These are phyloP conservation scores for Mycogone perniciosa DNA, from an alignment of 2,329 filamentous ascomycete genomes.

Conservation along the genomic window DNA sequence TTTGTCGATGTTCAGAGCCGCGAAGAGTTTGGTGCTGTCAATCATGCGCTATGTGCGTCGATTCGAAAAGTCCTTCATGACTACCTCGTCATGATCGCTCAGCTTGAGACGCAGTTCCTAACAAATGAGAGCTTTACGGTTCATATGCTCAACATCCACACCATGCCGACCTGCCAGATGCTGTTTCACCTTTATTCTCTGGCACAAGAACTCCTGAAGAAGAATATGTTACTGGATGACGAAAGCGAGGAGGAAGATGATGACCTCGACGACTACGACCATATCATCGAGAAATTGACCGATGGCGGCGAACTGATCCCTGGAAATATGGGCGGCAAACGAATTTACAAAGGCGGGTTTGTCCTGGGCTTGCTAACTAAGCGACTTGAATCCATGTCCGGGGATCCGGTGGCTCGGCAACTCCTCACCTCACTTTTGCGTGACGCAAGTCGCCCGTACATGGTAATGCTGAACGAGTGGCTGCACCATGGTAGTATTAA, in stretches of 20 bases:
- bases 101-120: slow-evolving; percentile 87
- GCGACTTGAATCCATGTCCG: slow-evolving; percentile 81
- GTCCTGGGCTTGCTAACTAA: slow-evolving; percentile 84
- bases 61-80: slow-evolving; percentile 88
- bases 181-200: slow-evolving; percentile 84
- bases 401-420: slow-evolving; percentile 79
- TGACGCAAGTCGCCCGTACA: slow-evolving; percentile 89
- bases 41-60: slow-evolving; percentile 92
- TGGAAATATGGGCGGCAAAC: slow-evolving; percentile 76
- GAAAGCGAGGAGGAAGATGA: slow-evolving; percentile 65
- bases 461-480: slow-evolving; percentile 99
- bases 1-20: slow-evolving; percentile 93
- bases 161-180: slow-evolving; percentile 83
- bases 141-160: slow-evolving; percentile 88
- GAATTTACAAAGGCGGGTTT: slow-evolving; percentile 92
- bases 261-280: slow-evolving; percentile 77
- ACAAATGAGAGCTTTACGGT: slow-evolving; percentile 86
- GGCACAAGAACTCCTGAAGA: slow-evolving; percentile 78
- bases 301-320: slow-evolving; percentile 79
- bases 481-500: slow-evolving; percentile 92
- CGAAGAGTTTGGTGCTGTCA: slow-evolving; percentile 89
- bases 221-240: slow-evolving; percentile 81
- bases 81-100: slow-evolving; percentile 86
- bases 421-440: slow-evolving; percentile 75
- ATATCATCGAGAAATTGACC: slow-evolving; percentile 82